Evolutionary conservation across 225 moss, liverwort and hornwort species (phyloP).

Genomic region (Bryoerythrophyllum caledonicum): DNA sequence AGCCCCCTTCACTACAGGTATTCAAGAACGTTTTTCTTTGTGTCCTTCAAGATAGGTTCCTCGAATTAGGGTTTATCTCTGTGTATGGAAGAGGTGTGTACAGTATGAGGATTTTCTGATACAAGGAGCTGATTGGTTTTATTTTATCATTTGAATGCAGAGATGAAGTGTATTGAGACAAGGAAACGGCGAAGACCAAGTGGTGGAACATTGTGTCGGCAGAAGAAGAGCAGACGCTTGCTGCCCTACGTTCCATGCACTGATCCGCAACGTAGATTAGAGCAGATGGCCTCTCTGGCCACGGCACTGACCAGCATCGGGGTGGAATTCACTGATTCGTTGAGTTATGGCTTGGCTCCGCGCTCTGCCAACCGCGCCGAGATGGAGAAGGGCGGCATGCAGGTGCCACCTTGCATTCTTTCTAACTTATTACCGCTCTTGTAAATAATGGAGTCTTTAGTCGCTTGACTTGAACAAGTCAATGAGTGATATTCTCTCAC

Average conservation of each 20-base stretch:
- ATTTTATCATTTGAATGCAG: slow-evolving; percentile 8
- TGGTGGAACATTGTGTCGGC: slow-evolving; percentile 57
- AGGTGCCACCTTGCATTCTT: slow-evolving; percentile 41
- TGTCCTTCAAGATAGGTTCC: background rate
- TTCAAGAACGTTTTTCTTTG: background rate
- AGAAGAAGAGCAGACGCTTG: slow-evolving; percentile 78
- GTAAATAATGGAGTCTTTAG: background rate
- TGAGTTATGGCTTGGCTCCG: slow-evolving; percentile 75
- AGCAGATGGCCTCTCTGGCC: slow-evolving; percentile 93
- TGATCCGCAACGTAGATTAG: slow-evolving; percentile 65
- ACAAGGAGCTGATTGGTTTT: too few species aligned
- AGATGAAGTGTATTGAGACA: slow-evolving; percentile 37
- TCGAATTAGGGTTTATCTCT: background rate
- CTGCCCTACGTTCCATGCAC: slow-evolving; percentile 71
- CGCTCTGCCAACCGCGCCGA: slow-evolving; percentile 73
- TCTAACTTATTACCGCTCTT: background rate
- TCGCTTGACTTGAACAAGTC: background rate
- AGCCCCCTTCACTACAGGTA: slow-evolving; percentile 37
- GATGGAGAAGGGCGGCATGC: slow-evolving; percentile 89
- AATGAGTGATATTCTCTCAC: background rate
- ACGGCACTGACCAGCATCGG: slow-evolving; percentile 81
- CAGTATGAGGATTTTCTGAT: background rate
- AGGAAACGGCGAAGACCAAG: slow-evolving; percentile 70
- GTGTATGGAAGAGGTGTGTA: background rate
- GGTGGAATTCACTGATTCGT: slow-evolving; percentile 80